Evolutionary conservation across 768 basidiomycete species (phyloP).

Genomic region (Mrakia frigida): DNA sequence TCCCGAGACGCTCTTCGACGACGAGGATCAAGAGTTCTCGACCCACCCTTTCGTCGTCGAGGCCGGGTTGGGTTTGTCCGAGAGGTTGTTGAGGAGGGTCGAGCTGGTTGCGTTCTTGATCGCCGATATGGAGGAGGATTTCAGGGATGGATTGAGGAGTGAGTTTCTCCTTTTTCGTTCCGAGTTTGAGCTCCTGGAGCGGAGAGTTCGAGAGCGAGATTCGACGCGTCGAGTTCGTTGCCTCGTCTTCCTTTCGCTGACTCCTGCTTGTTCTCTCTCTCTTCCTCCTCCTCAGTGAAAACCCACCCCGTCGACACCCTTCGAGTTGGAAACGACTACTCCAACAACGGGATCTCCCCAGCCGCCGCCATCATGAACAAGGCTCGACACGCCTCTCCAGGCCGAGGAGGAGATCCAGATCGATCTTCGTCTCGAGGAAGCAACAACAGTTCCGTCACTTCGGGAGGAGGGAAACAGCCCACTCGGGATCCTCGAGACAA

Average conservation of each 20-base stretch:
- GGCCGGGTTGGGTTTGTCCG: not conserved
- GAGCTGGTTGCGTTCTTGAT: conserved; percentile 32
- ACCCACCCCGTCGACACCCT: not conserved
- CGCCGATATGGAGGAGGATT: conserved; percentile 31
- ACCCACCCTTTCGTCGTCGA: conserved; percentile 16
- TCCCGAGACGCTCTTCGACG: conserved; percentile 28
- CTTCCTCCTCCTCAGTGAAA: conserved; percentile 16
- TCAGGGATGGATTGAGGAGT: conserved; percentile 24
- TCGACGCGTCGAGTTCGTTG: no score
- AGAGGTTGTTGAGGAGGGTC: conserved; percentile 20
- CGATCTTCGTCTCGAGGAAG: not conserved
- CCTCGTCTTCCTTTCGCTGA: not conserved
- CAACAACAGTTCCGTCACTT: not conserved
- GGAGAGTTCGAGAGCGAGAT: no score
- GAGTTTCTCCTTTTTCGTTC: not conserved
- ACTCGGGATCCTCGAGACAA: not conserved
- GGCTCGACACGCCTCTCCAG: not conserved
- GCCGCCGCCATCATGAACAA: not conserved
- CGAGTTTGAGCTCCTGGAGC: no score
- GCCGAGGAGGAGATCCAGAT: not conserved
- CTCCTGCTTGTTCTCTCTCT: not conserved
- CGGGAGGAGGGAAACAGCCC: not conserved
- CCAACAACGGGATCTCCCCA: not conserved
- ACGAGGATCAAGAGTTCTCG: conserved; percentile 23
- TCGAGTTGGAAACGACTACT: not conserved